Percentiles rank a stretch among this genome's conserved stretches.
Evolutionary conservation across 345 rosid genomes (phyloP).

Genomic region (Carallia pectinifolia): DNA sequence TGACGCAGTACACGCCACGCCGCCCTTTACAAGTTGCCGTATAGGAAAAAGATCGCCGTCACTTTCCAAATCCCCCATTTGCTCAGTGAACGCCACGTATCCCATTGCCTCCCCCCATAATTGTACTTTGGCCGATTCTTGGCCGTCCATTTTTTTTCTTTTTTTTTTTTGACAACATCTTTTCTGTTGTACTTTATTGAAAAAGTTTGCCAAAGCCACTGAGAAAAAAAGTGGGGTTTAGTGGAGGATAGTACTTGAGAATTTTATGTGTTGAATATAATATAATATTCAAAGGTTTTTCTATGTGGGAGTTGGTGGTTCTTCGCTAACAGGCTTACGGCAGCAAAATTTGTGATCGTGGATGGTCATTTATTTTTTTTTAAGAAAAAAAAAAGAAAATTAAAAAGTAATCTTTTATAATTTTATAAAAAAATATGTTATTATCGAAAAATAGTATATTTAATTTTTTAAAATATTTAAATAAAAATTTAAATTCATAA

Average conservation of each 20-base stretch:
- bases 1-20: constrained; percentile 15
- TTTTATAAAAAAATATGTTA: no score
- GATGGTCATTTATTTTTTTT: no score
- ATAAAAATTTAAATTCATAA: no score
- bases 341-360: no score
- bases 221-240: background rate
- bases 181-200: constrained; percentile 15
- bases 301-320: no score
- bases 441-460: no score
- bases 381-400: no score
- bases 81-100: constrained; percentile 9
- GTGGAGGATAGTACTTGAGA: background rate
- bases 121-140: constrained; percentile 9
- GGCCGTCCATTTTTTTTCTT: constrained; percentile 12
- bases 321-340: no score
- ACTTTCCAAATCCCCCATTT: background rate
- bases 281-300: no score
- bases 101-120: constrained; percentile 17
- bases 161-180: background rate
- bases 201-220: constrained; percentile 6
- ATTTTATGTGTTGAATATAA: no score
- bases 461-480: no score
- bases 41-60: background rate
- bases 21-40: constrained; percentile 14
- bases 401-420: no score